Base-by-base conservation (phyloP, 2,329 filamentous ascomycete species). In the Hawksworthiomyces lignivorus region DNA sequence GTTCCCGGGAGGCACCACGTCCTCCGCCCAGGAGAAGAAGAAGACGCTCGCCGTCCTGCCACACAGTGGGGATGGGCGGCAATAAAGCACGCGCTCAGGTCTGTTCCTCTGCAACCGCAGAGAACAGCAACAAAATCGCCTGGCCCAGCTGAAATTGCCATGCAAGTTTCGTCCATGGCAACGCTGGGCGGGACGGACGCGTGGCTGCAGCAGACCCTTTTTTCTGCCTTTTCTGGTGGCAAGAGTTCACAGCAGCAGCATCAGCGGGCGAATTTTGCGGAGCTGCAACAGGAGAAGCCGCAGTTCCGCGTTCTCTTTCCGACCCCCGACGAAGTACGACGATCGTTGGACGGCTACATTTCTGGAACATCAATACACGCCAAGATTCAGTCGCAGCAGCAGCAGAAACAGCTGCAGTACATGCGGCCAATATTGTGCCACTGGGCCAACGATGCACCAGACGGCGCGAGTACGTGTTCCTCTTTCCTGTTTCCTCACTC, bases 361-460 rank as follows among this genome's bases (percentile, higher is more conserved):
- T 86, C 86, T 0, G 88, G 88, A 0, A 73, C 62, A 2, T 90
- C 87, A 0, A 92, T 95, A 43, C 87, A 94, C 55, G 86, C 80
- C 53, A 92, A 87, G 56, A 76, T 80, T 2, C 74, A 85, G 50
- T 85, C 80, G 1, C 51, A 70, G 3, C 70, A 82, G 14, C 87
- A 94, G 54, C 66, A 72, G 22, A 86, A 83, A 49, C 88, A 94
- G 58, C 67, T 94, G 1, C 62, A 72, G 24, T 89, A 87, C 50
- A 59, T 95, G 45, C 73, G 69, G 4, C 83, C 83, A 0, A 60
- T 86, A 3, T 65, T 94, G 17, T 77, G 78, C 50, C 84, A 87
- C 50, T 95, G 88, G 88, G 77, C 77, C 4, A 78, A 82, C 30
- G 78, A 84, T 48, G 59, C 61, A 9, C 46, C 55, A 1, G 39